phyloP scores from a whole-genome alignment of 345 rosid species.

The Syzygium aqueum region DNA sequence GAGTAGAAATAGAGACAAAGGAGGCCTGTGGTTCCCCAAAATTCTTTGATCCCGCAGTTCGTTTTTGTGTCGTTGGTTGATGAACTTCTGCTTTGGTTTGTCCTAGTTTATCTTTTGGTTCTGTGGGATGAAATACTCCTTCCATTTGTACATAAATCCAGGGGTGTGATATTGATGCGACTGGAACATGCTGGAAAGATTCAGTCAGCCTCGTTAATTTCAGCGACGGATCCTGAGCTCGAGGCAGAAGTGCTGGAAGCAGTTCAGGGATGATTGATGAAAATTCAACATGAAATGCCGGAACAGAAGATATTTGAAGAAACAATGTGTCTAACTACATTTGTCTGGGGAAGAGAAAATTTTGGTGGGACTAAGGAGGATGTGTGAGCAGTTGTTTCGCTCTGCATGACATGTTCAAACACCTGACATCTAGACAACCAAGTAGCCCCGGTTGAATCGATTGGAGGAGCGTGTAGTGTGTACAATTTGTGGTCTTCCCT shows the following conservation, averaged over 20 bases:
- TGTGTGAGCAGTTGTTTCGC: neutral
- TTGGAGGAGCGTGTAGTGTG: neutral
- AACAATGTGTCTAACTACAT: neutral
- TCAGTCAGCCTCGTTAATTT: conserved; percentile 79
- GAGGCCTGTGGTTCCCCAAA: neutral
- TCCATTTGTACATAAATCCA: conserved; percentile 8
- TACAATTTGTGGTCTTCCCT: neutral
- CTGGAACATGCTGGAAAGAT: conserved; percentile 87
- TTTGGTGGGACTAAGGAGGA: neutral
- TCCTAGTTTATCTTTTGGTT: neutral
- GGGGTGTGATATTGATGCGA: conserved; percentile 94
- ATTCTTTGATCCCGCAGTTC: neutral
- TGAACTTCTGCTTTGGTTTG: neutral
- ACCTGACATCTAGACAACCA: neutral
- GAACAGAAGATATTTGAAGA: neutral
- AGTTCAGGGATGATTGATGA: neutral
- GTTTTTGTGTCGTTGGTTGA: neutral
- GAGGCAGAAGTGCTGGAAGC: conserved; percentile 11
- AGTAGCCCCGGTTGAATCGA: neutral
- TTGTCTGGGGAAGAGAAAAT: neutral
- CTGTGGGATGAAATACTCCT: neutral
- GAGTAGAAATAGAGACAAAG: neutral
- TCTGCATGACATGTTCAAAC: neutral
- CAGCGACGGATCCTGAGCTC: conserved; percentile 44
- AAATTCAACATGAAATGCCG: neutral